Percentiles rank a stretch among this genome's conserved stretches.
phyloP scores from a whole-genome alignment of 2,329 filamentous ascomycete genomes.

The Aquanectria penicillioides region DNA sequence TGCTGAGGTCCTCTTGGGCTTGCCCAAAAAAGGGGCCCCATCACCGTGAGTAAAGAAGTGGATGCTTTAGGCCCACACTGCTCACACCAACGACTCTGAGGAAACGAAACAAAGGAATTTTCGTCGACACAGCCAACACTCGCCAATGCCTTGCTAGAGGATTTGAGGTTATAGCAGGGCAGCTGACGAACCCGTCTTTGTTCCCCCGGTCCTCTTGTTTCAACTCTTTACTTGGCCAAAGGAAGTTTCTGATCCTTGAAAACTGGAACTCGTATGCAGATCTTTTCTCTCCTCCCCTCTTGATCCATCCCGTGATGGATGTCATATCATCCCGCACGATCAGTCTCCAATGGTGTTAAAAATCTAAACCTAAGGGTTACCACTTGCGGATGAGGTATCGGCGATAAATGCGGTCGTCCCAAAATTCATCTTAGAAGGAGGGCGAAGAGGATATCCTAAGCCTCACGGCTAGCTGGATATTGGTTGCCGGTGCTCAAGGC shows the following conservation, averaged over 20 bases:
- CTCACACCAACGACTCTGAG: background rate
- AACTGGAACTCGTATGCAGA: too few species aligned
- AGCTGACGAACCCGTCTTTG: too few species aligned
- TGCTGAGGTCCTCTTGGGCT: conserved; percentile 2
- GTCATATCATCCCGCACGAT: background rate
- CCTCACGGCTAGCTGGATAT: conserved; percentile 5
- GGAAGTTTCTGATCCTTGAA: too few species aligned
- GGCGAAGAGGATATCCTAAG: background rate
- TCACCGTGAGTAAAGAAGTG: background rate
- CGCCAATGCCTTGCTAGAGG: background rate
- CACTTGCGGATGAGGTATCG: conserved; percentile 11
- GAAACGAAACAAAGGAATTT: conserved; percentile 18
- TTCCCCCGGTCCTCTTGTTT: too few species aligned
- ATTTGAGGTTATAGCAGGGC: conserved; percentile 1
- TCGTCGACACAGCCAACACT: background rate
- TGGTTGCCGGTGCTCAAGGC: conserved; percentile 2
- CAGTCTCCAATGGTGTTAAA: conserved; percentile 2
- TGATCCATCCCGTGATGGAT: too few species aligned
- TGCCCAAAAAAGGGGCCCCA: background rate
- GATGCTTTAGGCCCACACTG: conserved; percentile 1
- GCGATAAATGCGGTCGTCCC: conserved; percentile 27
- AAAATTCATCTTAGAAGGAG: background rate
- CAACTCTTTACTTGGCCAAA: too few species aligned
- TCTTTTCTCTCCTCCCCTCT: too few species aligned
- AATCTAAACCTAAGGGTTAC: background rate